Evolutionary conservation across 148 eudicot species (phyloP).

Genomic region (Diospyros lotus): DNA sequence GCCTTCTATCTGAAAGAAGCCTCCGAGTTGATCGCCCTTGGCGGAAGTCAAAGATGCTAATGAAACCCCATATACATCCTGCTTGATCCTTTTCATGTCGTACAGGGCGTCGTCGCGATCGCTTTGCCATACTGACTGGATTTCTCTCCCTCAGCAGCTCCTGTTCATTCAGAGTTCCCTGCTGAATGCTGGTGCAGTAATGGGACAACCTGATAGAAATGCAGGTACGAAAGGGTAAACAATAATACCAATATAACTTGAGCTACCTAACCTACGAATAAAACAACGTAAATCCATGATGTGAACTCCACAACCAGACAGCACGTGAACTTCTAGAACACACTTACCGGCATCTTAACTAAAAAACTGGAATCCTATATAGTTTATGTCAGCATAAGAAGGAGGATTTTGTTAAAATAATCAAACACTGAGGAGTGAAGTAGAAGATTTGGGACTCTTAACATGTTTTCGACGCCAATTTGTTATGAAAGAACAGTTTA

Average conservation of each 20-base stretch:
- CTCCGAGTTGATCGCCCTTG: conserved; percentile 60
- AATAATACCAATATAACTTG: background rate
- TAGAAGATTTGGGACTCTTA: background rate
- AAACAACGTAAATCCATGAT: background rate
- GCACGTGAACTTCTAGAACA: conserved; percentile 7
- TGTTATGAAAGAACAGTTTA: background rate
- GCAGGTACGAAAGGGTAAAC: background rate
- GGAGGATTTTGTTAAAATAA: conserved; percentile 1
- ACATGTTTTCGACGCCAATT: background rate
- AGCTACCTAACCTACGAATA: background rate
- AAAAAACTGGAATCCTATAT: background rate
- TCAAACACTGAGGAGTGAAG: background rate
- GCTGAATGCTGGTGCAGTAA: background rate
- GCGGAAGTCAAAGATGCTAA: conserved; percentile 75
- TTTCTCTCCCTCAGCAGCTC: conserved; percentile 5
- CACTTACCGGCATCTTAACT: too few species aligned
- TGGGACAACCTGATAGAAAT: conserved; percentile 7
- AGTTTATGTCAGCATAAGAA: background rate
- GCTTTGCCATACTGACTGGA: conserved; percentile 57
- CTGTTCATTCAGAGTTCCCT: conserved; percentile 11
- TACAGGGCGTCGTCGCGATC: conserved; percentile 39
- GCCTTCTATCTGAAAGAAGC: conserved; percentile 61
- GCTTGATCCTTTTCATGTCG: conserved; percentile 56
- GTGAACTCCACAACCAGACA: background rate
- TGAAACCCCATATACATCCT: conserved; percentile 89